Evolutionary conservation across 768 basidiomycete genomes (phyloP).

Genomic region (Melanogaster broomeanus): DNA sequence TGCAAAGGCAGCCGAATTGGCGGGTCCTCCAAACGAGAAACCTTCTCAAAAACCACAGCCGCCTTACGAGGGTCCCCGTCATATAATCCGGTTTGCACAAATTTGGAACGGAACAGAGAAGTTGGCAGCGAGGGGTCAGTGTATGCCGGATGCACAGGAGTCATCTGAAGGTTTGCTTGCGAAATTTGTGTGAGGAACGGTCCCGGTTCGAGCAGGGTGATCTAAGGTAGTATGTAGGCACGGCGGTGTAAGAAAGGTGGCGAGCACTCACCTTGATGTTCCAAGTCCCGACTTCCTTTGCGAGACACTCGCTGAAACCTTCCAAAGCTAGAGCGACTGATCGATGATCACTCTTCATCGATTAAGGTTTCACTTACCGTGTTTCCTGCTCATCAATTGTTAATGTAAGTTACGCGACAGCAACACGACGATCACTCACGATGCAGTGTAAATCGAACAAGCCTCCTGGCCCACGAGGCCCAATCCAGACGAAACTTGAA

Average conservation of each 20-base stretch:
- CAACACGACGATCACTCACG: constrained; percentile 13
- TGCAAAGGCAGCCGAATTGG: constrained; percentile 24
- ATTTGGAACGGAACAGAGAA: not conserved
- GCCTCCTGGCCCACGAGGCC: constrained; percentile 15
- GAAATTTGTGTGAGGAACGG: constrained; percentile 4
- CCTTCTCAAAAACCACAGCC: constrained; percentile 19
- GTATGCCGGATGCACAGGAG: constrained; percentile 1
- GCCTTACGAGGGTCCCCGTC: constrained; percentile 24
- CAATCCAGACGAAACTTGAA: constrained; percentile 34
- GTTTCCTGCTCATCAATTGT: not conserved
- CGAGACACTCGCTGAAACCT: constrained; percentile 22
- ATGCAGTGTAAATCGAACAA: constrained; percentile 25
- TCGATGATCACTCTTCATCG: not conserved
- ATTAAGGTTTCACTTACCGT: not conserved
- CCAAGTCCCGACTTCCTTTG: constrained; percentile 26
- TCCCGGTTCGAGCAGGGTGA: constrained; percentile 9
- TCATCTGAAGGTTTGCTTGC: not conserved
- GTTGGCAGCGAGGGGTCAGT: not conserved
- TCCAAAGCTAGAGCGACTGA: constrained; percentile 21
- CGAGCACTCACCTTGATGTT: constrained; percentile 27
- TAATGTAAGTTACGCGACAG: not conserved
- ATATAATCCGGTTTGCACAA: not conserved
- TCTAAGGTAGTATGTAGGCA: not conserved
- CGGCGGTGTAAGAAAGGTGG: too few species aligned
- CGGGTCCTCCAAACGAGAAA: constrained; percentile 18